Percentiles rank a stretch among this genome's conserved stretches.
phyloP scores from a whole-genome alignment of 768 basidiomycete species.

The Boletus subcaerulescens region DNA sequence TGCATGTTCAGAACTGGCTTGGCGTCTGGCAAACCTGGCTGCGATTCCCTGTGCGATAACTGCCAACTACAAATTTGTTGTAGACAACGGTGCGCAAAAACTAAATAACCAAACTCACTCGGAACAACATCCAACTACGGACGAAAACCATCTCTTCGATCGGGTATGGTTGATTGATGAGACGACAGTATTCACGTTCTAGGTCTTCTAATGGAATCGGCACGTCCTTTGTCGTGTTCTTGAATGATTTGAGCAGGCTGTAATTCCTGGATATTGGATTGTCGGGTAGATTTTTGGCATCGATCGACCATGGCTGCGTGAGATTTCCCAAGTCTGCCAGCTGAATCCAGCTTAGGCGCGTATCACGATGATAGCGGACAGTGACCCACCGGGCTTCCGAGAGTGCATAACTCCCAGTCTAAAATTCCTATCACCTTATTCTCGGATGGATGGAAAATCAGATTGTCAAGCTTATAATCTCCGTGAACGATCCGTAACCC shows the following conservation, averaged over 20 bases:
- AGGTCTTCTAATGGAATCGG: constrained; percentile 68
- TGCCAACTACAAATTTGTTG: constrained; percentile 46
- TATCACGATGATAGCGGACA: not conserved
- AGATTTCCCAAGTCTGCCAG: constrained; percentile 90
- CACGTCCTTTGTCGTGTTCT: constrained; percentile 51
- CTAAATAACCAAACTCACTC: constrained; percentile 42
- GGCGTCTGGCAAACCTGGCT: constrained; percentile 77
- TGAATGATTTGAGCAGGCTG: constrained; percentile 54
- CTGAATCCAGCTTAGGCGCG: constrained; percentile 29
- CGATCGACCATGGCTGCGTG: constrained; percentile 78
- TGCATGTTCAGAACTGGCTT: constrained; percentile 86
- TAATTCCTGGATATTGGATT: constrained; percentile 14
- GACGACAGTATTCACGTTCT: constrained; percentile 78
- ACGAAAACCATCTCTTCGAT: constrained; percentile 78
- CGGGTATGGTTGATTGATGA: constrained; percentile 66
- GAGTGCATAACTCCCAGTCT: constrained; percentile 96
- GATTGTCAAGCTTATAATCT: constrained; percentile 97
- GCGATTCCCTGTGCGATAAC: constrained; percentile 91
- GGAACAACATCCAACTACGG: constrained; percentile 82
- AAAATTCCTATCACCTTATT: constrained; percentile 91
- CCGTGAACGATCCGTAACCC: constrained; percentile 92
- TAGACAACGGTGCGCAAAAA: not conserved
- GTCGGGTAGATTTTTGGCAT: constrained; percentile 38
- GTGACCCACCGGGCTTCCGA: constrained; percentile 77
- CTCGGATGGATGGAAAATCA: constrained; percentile 91